Conservation (phyloP, 495 filamentous ascomycete species). For the Podospora australis region DNA sequence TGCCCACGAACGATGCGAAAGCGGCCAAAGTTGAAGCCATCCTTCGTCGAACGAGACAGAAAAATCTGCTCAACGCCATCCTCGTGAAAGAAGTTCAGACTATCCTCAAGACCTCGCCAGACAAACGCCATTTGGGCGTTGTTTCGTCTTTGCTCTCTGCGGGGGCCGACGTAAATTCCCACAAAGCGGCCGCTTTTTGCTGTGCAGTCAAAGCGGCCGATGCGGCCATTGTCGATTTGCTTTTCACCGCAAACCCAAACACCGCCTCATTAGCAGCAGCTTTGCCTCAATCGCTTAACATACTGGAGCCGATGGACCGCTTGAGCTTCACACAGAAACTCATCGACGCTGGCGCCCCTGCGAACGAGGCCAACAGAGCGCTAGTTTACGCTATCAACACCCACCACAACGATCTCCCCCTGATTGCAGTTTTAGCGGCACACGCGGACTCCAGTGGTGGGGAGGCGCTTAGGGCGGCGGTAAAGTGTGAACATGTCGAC, state of each 20-base stretch:
- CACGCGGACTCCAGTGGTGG: slow-evolving; percentile 37
- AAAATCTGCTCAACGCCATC: slow-evolving; percentile 26
- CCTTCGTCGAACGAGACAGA: slow-evolving; percentile 30
- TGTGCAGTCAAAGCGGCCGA: slow-evolving; percentile 33
- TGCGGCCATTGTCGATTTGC: slow-evolving; percentile 32
- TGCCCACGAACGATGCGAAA: slow-evolving; percentile 30
- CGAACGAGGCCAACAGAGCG: slow-evolving; percentile 35
- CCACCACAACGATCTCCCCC: slow-evolving; percentile 32
- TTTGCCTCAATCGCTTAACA: slow-evolving; percentile 38
- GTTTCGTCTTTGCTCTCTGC: slow-evolving; percentile 32
- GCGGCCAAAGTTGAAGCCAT: slow-evolving; percentile 31
- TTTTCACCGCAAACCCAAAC: slow-evolving; percentile 27
- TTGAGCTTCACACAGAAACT: slow-evolving; percentile 36
- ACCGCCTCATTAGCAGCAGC: slow-evolving; percentile 29
- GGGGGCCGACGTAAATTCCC: slow-evolving; percentile 39
- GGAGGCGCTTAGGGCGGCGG: slow-evolving; percentile 32
- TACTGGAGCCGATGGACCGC: slow-evolving; percentile 37
- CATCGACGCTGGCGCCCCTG: slow-evolving; percentile 33
- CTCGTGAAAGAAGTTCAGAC: slow-evolving; percentile 37
- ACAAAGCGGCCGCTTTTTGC: slow-evolving; percentile 37
- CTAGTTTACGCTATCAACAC: slow-evolving; percentile 35
- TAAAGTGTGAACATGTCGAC: slow-evolving; percentile 30
- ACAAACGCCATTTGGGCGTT: slow-evolving; percentile 24
- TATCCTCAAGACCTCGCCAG: slow-evolving; percentile 23
- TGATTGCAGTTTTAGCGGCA: slow-evolving; percentile 32